Evolutionary conservation across 306 rosid genomes (phyloP), one percentile per base, ranked within the genome.

Genomic region (Leucaena leucocephala): DNA sequence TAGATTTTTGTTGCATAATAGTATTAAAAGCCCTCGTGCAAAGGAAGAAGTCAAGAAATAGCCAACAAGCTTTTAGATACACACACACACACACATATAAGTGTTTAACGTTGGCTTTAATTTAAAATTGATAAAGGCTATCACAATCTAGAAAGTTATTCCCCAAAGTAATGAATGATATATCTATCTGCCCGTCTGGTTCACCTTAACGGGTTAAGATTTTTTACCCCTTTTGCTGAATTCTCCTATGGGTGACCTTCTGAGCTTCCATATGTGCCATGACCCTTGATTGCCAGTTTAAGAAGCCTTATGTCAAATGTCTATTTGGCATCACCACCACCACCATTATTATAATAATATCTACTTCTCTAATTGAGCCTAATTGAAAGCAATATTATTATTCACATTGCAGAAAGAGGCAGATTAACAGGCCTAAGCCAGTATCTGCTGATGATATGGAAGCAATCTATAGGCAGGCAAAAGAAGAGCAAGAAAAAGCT

Each of bases 341-440:
- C 46, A 9, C 0, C 12, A 3, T 65, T 33, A 12, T 33, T 61
- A 4, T 33, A 4, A 33, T 61, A 58, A 58, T 6, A 11, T 13
- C 34, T 13, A 8, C 68, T 81, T 55, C 58, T 12, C 7, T 63
- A 15, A n/a, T 22, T 77, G 19, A 36, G 72, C 46, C 78, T 42
- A 50, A 38, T 62, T 48, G 71, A 52, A 81, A 76, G 68, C 71
- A 78, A 58, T 62, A 11, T 66, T 66, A 34, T 82, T 42, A 64
- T 48, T 76, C 19, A 52, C 45, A 79, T 78, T 49, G 72, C 91
- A 94, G 97, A 68, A 94, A 92, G 82, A 89, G 76, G 76, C 93
- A 89, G 87, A 94, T 90, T 75, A 90, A 89, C 83, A 92, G 77
- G 84, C 98, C 97, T 27, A 85, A 82, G 81, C 91, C 98, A 43